Conservation (phyloP, 495 filamentous ascomycete species). For the Pyronema omphalodes region DNA sequence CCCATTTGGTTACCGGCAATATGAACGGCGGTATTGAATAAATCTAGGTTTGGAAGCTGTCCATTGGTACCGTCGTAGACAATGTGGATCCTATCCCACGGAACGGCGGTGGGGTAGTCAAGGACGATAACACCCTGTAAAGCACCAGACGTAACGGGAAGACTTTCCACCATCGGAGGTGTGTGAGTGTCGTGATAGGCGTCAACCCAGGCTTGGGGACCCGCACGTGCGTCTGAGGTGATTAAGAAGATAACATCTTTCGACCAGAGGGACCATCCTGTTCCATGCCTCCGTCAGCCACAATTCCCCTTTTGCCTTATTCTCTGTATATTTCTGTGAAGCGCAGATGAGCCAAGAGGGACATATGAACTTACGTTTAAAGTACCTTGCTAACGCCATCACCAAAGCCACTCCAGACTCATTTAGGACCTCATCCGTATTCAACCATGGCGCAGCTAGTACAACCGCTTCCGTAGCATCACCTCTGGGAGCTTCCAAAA, state of each 20-base stretch:
- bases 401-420: conserved; percentile 69
- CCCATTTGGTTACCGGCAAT: conserved; percentile 88
- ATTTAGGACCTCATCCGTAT: conserved; percentile 62
- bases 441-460: conserved; percentile 73
- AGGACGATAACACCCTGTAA: conserved; percentile 83
- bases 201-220: conserved; percentile 91
- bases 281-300: conserved; percentile 10
- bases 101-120: conserved; percentile 73
- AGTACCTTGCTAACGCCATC: conserved; percentile 76
- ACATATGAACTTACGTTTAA: conserved; percentile 39
- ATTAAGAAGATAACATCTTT: conserved; percentile 95
- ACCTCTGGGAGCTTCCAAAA: conserved; percentile 84
- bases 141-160: conserved; percentile 79
- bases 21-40: conserved; percentile 81
- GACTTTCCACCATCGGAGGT: conserved; percentile 42
- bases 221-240: conserved; percentile 69
- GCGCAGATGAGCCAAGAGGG: not conserved
- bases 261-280: conserved; percentile 92
- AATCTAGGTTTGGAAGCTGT: conserved; percentile 82
- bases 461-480: conserved; percentile 98
- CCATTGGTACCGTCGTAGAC: conserved; percentile 95
- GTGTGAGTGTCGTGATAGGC: conserved; percentile 84
- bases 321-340: not conserved
- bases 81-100: conserved; percentile 73
- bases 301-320: not conserved